Conservation (phyloP, 2,329 filamentous ascomycete genomes). For the Exophiala alcalophila region DNA sequence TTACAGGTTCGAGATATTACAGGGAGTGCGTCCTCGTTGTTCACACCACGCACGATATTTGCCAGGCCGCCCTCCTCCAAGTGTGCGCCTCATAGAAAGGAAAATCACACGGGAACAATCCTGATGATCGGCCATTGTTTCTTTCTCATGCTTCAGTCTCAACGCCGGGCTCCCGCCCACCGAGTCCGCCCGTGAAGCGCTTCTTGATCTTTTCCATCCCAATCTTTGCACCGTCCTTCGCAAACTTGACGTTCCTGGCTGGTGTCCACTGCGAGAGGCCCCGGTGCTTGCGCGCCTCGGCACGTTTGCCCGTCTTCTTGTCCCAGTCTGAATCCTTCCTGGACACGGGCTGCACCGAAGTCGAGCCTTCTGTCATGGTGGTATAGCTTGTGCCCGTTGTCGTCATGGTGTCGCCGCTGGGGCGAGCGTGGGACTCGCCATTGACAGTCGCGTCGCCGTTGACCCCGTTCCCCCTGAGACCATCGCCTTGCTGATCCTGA, state of each 20-base stretch:
- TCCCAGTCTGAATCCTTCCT: conserved; percentile 30
- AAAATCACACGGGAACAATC: not conserved
- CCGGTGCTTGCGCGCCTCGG: conserved; percentile 76
- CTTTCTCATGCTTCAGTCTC: conserved; percentile 63
- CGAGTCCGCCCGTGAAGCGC: conserved; percentile 66
- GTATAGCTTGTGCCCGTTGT: conserved; percentile 38
- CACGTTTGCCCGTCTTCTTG: conserved; percentile 41
- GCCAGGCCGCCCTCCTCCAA: too few relatives aligned
- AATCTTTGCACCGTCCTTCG: conserved; percentile 80
- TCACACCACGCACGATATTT: too few relatives aligned
- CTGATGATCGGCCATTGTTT: not conserved
- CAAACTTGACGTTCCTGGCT: conserved; percentile 79
- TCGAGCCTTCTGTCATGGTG: conserved; percentile 24
- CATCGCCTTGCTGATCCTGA: conserved; percentile 33
- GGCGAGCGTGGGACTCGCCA: conserved; percentile 26
- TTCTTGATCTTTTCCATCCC: conserved; percentile 72
- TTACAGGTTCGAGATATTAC: too few relatives aligned
- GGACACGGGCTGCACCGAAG: conserved; percentile 19
- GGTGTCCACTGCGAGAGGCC: conserved; percentile 96
- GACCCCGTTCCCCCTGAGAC: conserved; percentile 25
- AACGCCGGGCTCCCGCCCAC: conserved; percentile 80
- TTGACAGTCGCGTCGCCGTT: too few relatives aligned
- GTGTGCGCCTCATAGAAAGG: too few relatives aligned
- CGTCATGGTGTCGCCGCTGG: conserved; percentile 41
- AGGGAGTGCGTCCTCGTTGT: too few relatives aligned